A percentile compares a stretch with the other conserved stretches of the same genome.
Evolutionary conservation across 306 rosid genomes (phyloP).

Genomic region (Citrullus mucosospermus): DNA sequence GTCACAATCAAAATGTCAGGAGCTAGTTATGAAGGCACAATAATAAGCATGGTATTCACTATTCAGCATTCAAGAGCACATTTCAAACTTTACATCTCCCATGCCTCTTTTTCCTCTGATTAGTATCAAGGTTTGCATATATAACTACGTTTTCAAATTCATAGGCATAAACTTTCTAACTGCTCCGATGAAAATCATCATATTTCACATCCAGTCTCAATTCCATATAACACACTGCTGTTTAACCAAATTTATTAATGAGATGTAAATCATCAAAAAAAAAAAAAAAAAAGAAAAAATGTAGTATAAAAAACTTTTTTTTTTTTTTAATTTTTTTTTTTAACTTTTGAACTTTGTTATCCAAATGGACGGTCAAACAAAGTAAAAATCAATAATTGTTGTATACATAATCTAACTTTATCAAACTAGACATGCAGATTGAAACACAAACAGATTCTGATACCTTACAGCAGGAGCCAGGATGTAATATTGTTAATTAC

Average conservation of each 20-base stretch:
- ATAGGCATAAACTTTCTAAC: not conserved
- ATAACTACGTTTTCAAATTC: not conserved
- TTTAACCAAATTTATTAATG: not conserved
- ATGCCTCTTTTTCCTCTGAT: not conserved
- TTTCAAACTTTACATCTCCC: not conserved
- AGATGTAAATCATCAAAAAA: not conserved
- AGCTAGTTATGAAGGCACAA: not conserved
- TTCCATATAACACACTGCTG: not conserved
- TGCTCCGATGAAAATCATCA: not conserved
- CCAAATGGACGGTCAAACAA: not conserved
- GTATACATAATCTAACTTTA: not conserved
- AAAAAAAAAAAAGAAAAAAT: not conserved
- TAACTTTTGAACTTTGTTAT: not conserved
- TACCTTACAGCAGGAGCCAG: not conserved
- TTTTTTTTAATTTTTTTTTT: not conserved
- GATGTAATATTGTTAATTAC: not conserved
- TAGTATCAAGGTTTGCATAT: not conserved
- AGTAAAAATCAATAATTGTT: not conserved
- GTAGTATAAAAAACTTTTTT: not conserved
- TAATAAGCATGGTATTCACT: not conserved
- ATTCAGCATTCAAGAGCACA: not conserved
- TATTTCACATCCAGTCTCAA: not conserved
- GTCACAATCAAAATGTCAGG: constrained; percentile 10
- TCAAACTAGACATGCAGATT: not conserved
- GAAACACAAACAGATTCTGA: not conserved